Conservation (phyloP, 2,329 filamentous ascomycete genomes). For the Pyrenophora graminea region DNA sequence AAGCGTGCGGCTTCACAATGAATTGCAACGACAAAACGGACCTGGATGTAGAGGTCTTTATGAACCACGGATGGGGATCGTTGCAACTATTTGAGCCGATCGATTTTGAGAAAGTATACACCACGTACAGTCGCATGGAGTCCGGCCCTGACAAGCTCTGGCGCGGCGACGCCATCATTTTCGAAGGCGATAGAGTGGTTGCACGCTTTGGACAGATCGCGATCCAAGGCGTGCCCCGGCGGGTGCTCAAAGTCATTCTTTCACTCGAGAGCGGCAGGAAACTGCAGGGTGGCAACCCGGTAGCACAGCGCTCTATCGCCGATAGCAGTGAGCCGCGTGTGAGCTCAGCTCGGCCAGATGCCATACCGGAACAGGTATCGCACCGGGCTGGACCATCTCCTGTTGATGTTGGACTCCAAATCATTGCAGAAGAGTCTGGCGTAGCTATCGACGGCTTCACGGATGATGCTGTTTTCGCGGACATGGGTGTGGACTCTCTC, state of each 20-base stretch:
- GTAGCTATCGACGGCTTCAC: slow-evolving; percentile 31
- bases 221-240: slow-evolving; percentile 8
- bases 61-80: slow-evolving; percentile 27
- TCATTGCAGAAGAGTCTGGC: slow-evolving; percentile 38
- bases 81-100: slow-evolving; percentile 16
- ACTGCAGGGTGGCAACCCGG: slow-evolving; percentile 1
- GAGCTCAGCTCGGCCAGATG: too few species aligned
- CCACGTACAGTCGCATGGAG: slow-evolving; percentile 14
- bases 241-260: slow-evolving; percentile 11
- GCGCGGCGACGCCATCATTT: slow-evolving; percentile 13
- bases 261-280: slow-evolving; percentile 14
- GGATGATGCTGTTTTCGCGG: slow-evolving; percentile 28
- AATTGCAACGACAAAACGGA: slow-evolving; percentile 20
- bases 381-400: too few species aligned
- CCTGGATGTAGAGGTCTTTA: slow-evolving; percentile 15
- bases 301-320: too few species aligned
- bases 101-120: slow-evolving; percentile 11
- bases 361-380: too few species aligned
- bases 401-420: not conserved
- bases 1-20: slow-evolving; percentile 24
- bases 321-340: too few species aligned
- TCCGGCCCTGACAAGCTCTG: slow-evolving; percentile 4
- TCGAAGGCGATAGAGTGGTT: slow-evolving; percentile 15
- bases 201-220: slow-evolving; percentile 2
- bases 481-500: slow-evolving; percentile 38